These are phyloP conservation scores for Globisporangium nunn DNA, from an alignment of 352 stramenopile genomes.

Conservation along the genomic window DNA sequence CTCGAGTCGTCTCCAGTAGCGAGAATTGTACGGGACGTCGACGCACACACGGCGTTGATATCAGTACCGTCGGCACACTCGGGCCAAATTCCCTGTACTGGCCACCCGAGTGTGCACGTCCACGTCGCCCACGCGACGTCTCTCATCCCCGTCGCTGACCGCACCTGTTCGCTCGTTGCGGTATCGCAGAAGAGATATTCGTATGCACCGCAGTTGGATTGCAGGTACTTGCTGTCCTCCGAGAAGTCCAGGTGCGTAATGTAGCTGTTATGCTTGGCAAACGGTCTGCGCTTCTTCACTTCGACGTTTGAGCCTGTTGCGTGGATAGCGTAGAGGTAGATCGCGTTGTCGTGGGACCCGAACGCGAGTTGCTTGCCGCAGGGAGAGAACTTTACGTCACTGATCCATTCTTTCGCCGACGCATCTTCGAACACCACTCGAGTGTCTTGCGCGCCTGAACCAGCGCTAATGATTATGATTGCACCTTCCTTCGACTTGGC, in stretches of 20 bases:
- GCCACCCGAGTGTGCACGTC: conserved; percentile 88
- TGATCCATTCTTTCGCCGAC: conserved; percentile 69
- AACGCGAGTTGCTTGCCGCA: conserved; percentile 38
- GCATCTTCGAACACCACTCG: conserved; percentile 49
- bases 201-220: conserved; percentile 84
- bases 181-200: conserved; percentile 90
- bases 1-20: conserved; percentile 76
- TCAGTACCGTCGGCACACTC: conserved; percentile 77
- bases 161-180: conserved; percentile 72
- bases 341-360: conserved; percentile 68
- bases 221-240: conserved; percentile 47
- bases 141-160: conserved; percentile 54
- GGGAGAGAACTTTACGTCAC: conserved; percentile 70
- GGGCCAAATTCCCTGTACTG: conserved; percentile 89
- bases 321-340: conserved; percentile 54
- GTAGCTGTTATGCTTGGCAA: conserved; percentile 76
- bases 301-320: conserved; percentile 1
- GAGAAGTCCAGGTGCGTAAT: conserved; percentile 85
- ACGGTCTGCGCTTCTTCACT: conserved; percentile 63
- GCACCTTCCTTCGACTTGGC: conserved; percentile 42
- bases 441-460: conserved; percentile 2
- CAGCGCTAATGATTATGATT: conserved; percentile 28
- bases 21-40: conserved; percentile 56
- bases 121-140: conserved; percentile 88
- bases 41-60: conserved; percentile 72